Evolutionary conservation across 2,329 filamentous ascomycete genomes (phyloP).

Genomic region (Pestalotiopsis sp.): DNA sequence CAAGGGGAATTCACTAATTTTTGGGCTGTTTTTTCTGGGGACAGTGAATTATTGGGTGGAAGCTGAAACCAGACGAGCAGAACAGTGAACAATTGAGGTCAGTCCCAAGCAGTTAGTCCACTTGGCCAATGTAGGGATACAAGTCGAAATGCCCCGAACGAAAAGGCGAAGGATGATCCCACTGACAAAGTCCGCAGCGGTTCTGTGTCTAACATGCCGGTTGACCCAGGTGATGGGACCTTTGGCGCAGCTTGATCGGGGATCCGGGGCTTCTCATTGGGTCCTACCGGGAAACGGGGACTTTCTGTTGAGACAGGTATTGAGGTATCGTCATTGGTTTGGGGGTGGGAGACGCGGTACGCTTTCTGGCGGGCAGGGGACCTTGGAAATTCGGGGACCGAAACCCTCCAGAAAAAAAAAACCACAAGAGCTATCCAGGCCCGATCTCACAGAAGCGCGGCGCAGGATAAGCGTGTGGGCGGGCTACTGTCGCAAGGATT

Average conservation of each 20-base stretch:
- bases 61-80: too few species aligned
- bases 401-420: not conserved
- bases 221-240: not conserved
- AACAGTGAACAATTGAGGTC: not conserved
- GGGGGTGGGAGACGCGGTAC: not conserved
- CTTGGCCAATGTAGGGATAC: not conserved
- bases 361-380: not conserved
- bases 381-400: slow-evolving; percentile 6
- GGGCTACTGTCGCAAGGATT: not conserved
- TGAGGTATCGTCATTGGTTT: not conserved
- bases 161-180: not conserved
- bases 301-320: slow-evolving; percentile 5
- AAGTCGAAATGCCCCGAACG: not conserved
- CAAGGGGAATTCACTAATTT: not conserved
- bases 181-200: not conserved
- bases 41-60: not conserved
- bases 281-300: not conserved
- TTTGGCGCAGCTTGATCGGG: not conserved
- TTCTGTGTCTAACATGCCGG: not conserved
- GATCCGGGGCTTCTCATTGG: slow-evolving; percentile 5
- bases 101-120: not conserved
- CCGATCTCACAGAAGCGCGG: not conserved
- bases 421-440: not conserved
- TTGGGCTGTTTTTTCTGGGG: not conserved
- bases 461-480: not conserved